phyloP scores from a whole-genome alignment of 169 alveolate species.

The Cryptosporidium viatorum region DNA sequence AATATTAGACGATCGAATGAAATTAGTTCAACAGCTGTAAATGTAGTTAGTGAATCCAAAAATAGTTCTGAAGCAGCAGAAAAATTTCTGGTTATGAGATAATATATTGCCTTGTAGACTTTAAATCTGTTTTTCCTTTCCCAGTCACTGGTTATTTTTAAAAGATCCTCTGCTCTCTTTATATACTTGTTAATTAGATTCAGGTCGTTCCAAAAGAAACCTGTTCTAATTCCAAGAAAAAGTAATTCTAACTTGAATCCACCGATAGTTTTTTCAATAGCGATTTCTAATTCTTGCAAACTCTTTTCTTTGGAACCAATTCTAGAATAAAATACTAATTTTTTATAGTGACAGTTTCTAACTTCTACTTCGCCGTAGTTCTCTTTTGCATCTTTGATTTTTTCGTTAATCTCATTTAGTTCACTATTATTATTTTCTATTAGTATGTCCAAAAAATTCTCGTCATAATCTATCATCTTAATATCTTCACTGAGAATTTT shows the following conservation, averaged over 20 bases:
- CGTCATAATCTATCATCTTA: neutral
- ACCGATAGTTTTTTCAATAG: constrained; percentile 80
- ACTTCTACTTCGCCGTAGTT: constrained; percentile 84
- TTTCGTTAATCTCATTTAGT: constrained; percentile 77
- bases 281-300: constrained; percentile 73
- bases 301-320: constrained; percentile 39
- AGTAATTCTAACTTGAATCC: constrained; percentile 83
- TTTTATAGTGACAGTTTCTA: constrained; percentile 84
- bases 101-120: constrained; percentile 91
- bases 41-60: constrained; percentile 92
- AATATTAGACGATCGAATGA: constrained; percentile 91
- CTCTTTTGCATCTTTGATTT: constrained; percentile 82
- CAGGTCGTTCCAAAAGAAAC: constrained; percentile 78
- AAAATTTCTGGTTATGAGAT: constrained; percentile 88
- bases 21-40: constrained; percentile 94
- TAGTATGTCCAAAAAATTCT: neutral
- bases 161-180: constrained; percentile 75
- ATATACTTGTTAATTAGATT: constrained; percentile 57
- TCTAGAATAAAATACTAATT: constrained; percentile 73
- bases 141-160: constrained; percentile 98
- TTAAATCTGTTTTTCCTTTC: constrained; percentile 96
- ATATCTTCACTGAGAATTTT: constrained; percentile 5
- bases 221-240: constrained; percentile 81
- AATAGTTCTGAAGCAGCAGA: constrained; percentile 88
- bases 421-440: constrained; percentile 29